Percentiles rank a stretch among this genome's conserved stretches.
phyloP scores from a whole-genome alignment of 164 flowering plant species.

The Stephania yunnanensis region DNA sequence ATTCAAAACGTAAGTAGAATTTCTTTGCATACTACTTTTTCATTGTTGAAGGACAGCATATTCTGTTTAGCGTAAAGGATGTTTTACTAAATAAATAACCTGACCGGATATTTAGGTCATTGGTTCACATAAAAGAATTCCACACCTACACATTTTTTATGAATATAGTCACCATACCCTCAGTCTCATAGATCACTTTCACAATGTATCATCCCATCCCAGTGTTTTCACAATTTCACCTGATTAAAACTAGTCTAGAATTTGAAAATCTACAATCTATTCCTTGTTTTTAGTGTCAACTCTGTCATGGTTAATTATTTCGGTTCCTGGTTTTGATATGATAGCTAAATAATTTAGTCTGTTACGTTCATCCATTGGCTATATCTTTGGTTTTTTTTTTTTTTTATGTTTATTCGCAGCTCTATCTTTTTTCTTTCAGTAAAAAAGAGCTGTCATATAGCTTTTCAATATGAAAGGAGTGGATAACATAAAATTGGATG shows the following conservation, averaged over 20 bases:
- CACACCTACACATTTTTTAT: background rate
- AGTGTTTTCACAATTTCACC: background rate
- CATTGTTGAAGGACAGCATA: too few species aligned
- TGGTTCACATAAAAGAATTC: background rate
- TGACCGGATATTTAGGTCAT: background rate
- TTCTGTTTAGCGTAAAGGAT: background rate
- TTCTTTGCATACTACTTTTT: background rate
- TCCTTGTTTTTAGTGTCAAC: background rate
- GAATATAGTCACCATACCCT: background rate
- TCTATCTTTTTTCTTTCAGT: background rate
- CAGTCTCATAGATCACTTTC: background rate
- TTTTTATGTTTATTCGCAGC: background rate
- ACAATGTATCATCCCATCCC: background rate
- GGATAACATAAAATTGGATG: background rate
- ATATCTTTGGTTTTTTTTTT: background rate
- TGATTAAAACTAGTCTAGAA: background rate
- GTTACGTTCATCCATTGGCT: background rate
- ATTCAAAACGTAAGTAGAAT: conserved; percentile 31
- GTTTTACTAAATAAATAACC: background rate
- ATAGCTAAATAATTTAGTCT: background rate
- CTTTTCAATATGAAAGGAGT: background rate
- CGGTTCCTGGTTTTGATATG: background rate
- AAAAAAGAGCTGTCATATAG: too few species aligned
- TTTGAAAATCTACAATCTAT: background rate
- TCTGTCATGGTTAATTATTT: background rate